Percentiles rank a stretch among this genome's conserved stretches.
Conservation (phyloP, 2,329 filamentous ascomycete species). For the Penicillium polonicum region DNA sequence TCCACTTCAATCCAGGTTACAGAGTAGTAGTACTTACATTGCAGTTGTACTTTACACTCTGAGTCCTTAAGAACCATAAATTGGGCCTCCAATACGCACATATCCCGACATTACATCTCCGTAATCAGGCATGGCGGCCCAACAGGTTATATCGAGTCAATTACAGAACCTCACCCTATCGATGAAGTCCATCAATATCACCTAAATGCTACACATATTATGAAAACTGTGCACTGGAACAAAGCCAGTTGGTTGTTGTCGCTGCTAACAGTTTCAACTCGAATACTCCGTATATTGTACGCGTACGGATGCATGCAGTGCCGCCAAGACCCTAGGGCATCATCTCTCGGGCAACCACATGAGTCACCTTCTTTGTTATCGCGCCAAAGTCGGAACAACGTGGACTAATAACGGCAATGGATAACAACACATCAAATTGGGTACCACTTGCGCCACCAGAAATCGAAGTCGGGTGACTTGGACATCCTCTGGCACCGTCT, state of each 20-base stretch:
- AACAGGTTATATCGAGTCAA: slow-evolving; percentile 70
- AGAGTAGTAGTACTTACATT: too few relatives aligned
- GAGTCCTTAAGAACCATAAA: background rate
- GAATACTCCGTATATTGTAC: slow-evolving; percentile 71
- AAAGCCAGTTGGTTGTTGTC: slow-evolving; percentile 37
- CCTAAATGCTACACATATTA: background rate
- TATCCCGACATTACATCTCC: background rate
- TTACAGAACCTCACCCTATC: background rate
- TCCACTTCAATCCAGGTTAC: too few relatives aligned
- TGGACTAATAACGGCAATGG: slow-evolving; percentile 54
- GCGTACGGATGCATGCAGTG: slow-evolving; percentile 61
- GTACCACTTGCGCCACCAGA: slow-evolving; percentile 84
- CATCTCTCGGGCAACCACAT: slow-evolving; percentile 99
- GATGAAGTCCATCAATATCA: slow-evolving; percentile 39
- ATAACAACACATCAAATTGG: slow-evolving; percentile 83
- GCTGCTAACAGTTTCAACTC: slow-evolving; percentile 93
- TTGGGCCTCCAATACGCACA: background rate
- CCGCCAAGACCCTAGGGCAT: slow-evolving; percentile 89
- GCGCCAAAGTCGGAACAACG: background rate
- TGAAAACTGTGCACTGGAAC: background rate
- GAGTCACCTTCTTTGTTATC: slow-evolving; percentile 54
- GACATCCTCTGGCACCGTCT: too few relatives aligned
- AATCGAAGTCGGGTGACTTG: too few relatives aligned
- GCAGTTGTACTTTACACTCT: too few relatives aligned
- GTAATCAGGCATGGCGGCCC: slow-evolving; percentile 76